Conservation (phyloP, 768 basidiomycete species). For the Mycena capillaripes region DNA sequence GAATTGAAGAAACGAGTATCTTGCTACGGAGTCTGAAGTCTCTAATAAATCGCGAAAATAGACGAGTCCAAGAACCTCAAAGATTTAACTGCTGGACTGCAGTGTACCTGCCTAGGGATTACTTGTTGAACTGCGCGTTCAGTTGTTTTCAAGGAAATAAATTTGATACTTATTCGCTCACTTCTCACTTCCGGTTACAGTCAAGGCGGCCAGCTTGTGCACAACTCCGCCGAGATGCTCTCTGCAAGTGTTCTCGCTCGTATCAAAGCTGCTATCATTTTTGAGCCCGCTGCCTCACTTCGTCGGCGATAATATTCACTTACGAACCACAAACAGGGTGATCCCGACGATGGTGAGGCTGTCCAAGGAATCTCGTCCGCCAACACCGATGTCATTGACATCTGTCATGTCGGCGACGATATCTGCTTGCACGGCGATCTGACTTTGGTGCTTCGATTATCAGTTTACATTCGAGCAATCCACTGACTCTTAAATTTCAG, state of each 20-base stretch:
- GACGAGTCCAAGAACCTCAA: no score
- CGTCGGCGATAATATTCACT: neutral
- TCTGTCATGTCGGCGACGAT: slow-evolving; percentile 49
- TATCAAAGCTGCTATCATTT: slow-evolving; percentile 50
- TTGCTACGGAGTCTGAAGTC: no score
- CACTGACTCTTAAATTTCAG: neutral
- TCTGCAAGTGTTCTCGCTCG: slow-evolving; percentile 44
- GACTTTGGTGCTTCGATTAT: slow-evolving; percentile 23
- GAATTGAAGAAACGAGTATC: no score
- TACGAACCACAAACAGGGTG: slow-evolving; percentile 37
- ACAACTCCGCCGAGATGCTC: slow-evolving; percentile 51
- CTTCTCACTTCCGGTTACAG: slow-evolving; percentile 44
- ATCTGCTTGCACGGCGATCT: slow-evolving; percentile 47
- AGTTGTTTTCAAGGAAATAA: neutral
- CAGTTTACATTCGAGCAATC: neutral
- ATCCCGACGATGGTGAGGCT: slow-evolving; percentile 48
- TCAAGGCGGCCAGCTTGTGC: slow-evolving; percentile 51
- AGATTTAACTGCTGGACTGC: no score
- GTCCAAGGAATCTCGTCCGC: slow-evolving; percentile 46
- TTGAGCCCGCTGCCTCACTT: slow-evolving; percentile 13
- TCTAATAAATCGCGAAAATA: no score
- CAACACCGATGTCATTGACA: slow-evolving; percentile 43
- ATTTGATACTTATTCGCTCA: neutral
- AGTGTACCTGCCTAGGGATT: no score
- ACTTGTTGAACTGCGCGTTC: neutral